phyloP scores from a whole-genome alignment of 139 green algal genomes.

The Volvox reticuliferus region DNA sequence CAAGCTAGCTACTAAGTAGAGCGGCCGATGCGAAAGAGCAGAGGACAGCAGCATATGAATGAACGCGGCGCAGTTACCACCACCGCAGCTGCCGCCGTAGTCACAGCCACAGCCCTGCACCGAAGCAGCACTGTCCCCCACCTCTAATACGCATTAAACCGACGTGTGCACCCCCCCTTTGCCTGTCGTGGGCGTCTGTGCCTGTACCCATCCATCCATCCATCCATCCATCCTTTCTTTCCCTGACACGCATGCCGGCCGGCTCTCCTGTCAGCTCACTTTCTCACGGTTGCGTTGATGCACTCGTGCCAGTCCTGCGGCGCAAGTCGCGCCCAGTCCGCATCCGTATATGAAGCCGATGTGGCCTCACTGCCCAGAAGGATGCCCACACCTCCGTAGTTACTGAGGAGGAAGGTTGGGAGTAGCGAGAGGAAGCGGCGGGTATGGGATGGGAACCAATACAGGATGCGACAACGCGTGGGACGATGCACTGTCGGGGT shows the following conservation, averaged over 20 bases:
- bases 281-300: constrained; percentile 27
- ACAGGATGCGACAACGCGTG: neutral
- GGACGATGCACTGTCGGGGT: neutral
- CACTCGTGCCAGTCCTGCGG: constrained; percentile 27
- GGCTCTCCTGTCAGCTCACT: neutral
- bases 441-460: neutral
- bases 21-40: too few species aligned
- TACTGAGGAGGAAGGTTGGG: neutral
- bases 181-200: too few species aligned
- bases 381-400: constrained; percentile 41
- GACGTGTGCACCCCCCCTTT: too few species aligned
- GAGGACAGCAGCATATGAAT: too few species aligned
- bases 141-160: too few species aligned
- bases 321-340: constrained; percentile 17
- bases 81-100: too few species aligned
- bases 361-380: constrained; percentile 43
- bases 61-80: neutral
- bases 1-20: too few species aligned
- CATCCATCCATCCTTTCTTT: neutral
- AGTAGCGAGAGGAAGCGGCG: neutral
- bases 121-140: too few species aligned
- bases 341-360: constrained; percentile 21
- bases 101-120: too few species aligned
- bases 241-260: neutral
- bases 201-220: too few species aligned